Conservation (phyloP, 1,139 yeast genomes). For the Zygosaccharomyces sapae region DNA sequence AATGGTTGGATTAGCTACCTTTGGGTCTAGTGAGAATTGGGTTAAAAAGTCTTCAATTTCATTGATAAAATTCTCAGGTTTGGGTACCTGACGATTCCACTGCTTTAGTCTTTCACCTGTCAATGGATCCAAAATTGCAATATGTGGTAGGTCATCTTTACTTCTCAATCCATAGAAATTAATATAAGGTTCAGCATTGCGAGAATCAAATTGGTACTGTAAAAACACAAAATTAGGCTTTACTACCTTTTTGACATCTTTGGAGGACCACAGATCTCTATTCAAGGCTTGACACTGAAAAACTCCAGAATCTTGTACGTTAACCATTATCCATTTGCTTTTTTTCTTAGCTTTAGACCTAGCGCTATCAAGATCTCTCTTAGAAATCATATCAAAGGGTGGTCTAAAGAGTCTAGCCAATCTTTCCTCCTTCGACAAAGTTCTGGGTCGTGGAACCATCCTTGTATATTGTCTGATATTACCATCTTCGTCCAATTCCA, state of each 20-base stretch:
- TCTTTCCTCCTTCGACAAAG: conserved; percentile 39
- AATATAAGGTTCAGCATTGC: conserved; percentile 64
- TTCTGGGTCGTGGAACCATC: conserved; percentile 27
- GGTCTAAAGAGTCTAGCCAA: conserved; percentile 84
- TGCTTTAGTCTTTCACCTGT: conserved; percentile 82
- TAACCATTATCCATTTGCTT: conserved; percentile 78
- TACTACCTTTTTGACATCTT: conserved; percentile 58
- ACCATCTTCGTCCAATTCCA: conserved; percentile 37
- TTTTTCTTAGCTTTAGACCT: conserved; percentile 57
- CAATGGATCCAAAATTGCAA: conserved; percentile 88
- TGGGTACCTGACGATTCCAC: conserved; percentile 67
- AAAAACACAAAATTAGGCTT: conserved; percentile 69
- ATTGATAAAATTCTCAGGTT: conserved; percentile 52
- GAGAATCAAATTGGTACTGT: conserved; percentile 75
- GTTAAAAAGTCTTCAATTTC: conserved; percentile 58
- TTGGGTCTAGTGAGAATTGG: conserved; percentile 63
- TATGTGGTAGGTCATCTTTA: conserved; percentile 66
- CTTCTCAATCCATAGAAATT: conserved; percentile 62
- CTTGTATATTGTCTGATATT: conserved; percentile 29
- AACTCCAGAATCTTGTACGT: conserved; percentile 79
- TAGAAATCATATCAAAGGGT: conserved; percentile 82
- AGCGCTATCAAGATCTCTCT: conserved; percentile 65
- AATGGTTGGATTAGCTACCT: conserved; percentile 64
- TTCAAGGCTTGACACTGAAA: conserved; percentile 87
- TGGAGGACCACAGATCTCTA: conserved; percentile 86